phyloP scores from a whole-genome alignment of 2,329 filamentous ascomycete species.

The Pestalotiopsis sp. region DNA sequence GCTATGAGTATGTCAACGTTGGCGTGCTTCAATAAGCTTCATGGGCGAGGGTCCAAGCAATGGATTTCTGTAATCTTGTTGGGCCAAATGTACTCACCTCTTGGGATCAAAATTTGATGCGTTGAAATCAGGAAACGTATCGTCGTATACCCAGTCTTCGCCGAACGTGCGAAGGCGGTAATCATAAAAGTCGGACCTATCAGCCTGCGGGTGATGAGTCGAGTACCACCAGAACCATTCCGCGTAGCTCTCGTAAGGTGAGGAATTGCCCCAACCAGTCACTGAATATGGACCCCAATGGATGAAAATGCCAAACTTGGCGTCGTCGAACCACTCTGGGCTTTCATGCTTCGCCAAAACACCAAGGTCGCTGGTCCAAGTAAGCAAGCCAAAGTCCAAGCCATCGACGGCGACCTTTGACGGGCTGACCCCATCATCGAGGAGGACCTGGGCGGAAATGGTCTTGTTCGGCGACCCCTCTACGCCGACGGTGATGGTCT shows the following conservation, averaged over 20 bases:
- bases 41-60: neutral
- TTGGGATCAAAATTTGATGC: slow-evolving; percentile 49
- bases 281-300: slow-evolving; percentile 59
- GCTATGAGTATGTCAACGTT: slow-evolving; percentile 18
- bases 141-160: slow-evolving; percentile 51
- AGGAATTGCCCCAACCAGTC: slow-evolving; percentile 44
- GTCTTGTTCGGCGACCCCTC: slow-evolving; percentile 28
- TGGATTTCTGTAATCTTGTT: neutral
- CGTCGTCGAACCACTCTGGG: slow-evolving; percentile 54
- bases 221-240: slow-evolving; percentile 53
- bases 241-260: slow-evolving; percentile 37
- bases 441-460: slow-evolving; percentile 20
- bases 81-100: slow-evolving; percentile 42
- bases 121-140: slow-evolving; percentile 54
- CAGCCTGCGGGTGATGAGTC: slow-evolving; percentile 40
- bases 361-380: slow-evolving; percentile 30
- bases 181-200: slow-evolving; percentile 42
- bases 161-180: slow-evolving; percentile 52
- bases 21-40: slow-evolving; percentile 16
- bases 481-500: slow-evolving; percentile 35
- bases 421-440: slow-evolving; percentile 14
- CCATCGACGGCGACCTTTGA: slow-evolving; percentile 21
- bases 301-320: slow-evolving; percentile 60
- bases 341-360: slow-evolving; percentile 39
- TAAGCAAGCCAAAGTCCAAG: slow-evolving; percentile 32